Evolutionary conservation across 805 yeast genomes (phyloP), one percentile per base, ranked within the genome.

Genomic region (Suhomyces sp.): DNA sequence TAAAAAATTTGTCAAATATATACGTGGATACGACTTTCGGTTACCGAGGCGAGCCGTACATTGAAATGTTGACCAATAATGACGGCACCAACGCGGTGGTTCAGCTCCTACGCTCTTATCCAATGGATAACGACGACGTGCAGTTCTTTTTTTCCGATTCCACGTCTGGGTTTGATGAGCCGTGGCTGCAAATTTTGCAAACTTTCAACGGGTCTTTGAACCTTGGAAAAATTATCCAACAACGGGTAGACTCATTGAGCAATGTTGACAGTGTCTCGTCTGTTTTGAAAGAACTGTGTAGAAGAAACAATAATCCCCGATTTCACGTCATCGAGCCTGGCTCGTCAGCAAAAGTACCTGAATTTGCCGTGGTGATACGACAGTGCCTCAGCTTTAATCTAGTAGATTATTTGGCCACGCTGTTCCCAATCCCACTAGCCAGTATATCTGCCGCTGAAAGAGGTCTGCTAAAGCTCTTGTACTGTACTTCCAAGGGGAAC

Each of bases 1-100:
- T 63, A 2, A 68, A 64, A 48, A 51, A 54, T 0, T 60, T 81
- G 9, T 78, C 79, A 48, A 73, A 73, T 47, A 63, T 84, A 6
- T 84, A 84, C 56, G 62, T 82, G 24, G 88, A 84, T 59, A 76
- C 85, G 2, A 80, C 86, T 0, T 83, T 79, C 61, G 74, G 74
- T 0, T 70, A 74, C 56, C 65, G 86, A 48, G 74, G 72, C 0
- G 80, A 79, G 50, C 85, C 84, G 0, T 78, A 65, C 54, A 73
- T 80, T 12, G 74, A 72, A 23, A 77, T 80, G 49, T 67, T 65
- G 5, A 65, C 71, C 1, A 80, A 81, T 58, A 58, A 60, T 44
- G 71, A 63, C 4, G 85, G 86, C 0, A 64, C 80, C 1, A 54
- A 62, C 6, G 53, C 67, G 0, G 65, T 75, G 4, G 58, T 71